These are phyloP conservation scores for Claviceps fusiformis DNA, from an alignment of 2,329 filamentous ascomycete species.

Conservation along the genomic window DNA sequence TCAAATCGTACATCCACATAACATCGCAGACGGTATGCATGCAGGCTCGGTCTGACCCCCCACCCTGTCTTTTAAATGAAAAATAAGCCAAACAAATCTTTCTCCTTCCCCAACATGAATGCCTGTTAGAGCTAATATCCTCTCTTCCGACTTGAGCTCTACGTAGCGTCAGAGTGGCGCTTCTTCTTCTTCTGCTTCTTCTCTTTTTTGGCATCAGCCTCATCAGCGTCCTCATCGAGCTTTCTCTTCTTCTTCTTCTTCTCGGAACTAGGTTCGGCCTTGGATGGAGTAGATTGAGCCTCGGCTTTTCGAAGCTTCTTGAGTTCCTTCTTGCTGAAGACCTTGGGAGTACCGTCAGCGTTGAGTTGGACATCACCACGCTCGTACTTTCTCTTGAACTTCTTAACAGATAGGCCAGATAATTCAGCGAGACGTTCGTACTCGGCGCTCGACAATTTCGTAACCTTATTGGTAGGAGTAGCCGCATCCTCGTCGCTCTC, in stretches of 20 bases:
- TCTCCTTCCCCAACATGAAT: neutral
- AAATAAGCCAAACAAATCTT: neutral
- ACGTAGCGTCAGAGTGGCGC: constrained; percentile 19
- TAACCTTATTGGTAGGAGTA: constrained; percentile 22
- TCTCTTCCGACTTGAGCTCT: constrained; percentile 1
- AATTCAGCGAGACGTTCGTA: constrained; percentile 48
- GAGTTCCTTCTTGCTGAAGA: constrained; percentile 62
- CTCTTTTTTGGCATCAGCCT: constrained; percentile 44
- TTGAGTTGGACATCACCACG: constrained; percentile 58
- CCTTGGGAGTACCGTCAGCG: constrained; percentile 49
- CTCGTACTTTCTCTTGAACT: constrained; percentile 68
- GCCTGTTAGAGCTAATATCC: neutral
- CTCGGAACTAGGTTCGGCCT: constrained; percentile 17
- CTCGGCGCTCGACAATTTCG: constrained; percentile 40
- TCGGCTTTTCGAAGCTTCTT: constrained; percentile 58
- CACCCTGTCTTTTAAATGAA: neutral
- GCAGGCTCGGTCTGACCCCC: constrained; percentile 4
- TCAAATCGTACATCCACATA: constrained; percentile 13
- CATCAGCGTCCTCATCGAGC: constrained; percentile 52
- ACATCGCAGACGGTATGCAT: constrained; percentile 9
- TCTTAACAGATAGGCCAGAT: constrained; percentile 57
- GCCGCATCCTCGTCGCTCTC: constrained; percentile 21
- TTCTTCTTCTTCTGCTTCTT: constrained; percentile 40
- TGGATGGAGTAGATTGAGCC: constrained; percentile 31
- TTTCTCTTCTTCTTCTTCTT: constrained; percentile 67